Evolutionary conservation across 352 stramenopile species (phyloP), one percentile per base, ranked within the genome.

Genomic region (Peronospora destructor): DNA sequence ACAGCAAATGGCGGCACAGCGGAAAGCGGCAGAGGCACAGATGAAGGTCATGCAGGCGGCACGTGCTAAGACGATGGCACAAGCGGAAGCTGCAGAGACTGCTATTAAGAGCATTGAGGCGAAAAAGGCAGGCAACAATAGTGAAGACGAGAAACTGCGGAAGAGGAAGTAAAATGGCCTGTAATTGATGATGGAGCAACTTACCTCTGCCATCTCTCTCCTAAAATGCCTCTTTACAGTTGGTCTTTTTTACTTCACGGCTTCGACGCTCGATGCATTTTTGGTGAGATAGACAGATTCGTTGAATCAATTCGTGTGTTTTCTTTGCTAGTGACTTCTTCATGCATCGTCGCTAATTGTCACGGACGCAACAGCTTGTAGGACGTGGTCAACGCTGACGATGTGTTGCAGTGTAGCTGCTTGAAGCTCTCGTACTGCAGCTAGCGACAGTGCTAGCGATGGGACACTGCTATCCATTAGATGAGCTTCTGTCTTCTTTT

Each of bases 1-100:
- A 49, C 82, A 92, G 63, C 82, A 92, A 66, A 88, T 86, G 73
- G 76, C 74, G 32, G 71, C 67, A 26, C 82, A 89, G 65, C 71
- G 76, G 38, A 89, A 89, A 66, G 71, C 66, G 28, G 68, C 65
- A 3, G 76, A 89, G 50, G 73, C 61, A 41, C 76, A 90, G 67
- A 75, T 89, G 62, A 75, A 82, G 47, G 75, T 68, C 39, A 76
- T 81, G 73, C 65, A 74, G 56, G 48, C 61, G 6, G 67, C 70
- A 11, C 72, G 79, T 30, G 65, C 66, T n/a, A 69, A 78, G 53
- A 66, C 63, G 52, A 60, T 82, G 41, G 69, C 56, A 35, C 58
- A 85, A 61, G 64, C 59, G n/a, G 49, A 65, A 35, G 62, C 68
- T 39, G 65, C 62, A 5, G 46, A 64, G 26, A 34, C 49, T 33